Base-by-base conservation (phyloP, 2,329 filamentous ascomycete species). In the Geosmithia flava region DNA sequence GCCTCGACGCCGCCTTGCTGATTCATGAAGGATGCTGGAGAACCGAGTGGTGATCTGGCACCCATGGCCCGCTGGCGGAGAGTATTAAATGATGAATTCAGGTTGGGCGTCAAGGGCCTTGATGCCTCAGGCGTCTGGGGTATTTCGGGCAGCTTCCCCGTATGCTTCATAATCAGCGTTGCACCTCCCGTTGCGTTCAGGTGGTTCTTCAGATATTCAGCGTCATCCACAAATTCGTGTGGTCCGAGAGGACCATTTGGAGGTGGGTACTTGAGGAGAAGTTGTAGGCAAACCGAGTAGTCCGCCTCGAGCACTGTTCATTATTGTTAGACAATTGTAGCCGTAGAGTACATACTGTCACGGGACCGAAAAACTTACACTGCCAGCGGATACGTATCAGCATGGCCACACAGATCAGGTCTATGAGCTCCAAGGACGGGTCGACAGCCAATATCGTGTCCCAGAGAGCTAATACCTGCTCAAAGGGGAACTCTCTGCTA, bases 361-460 rank as follows among this genome's bases (percentile, higher is more conserved):
- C 1, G n/a, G n/a, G 23, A 29, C 3, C n/a, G 15, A 10, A 8
- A 15, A 30, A 66, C 83, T 70, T 68, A 93, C 87, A 69, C 55
- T 90, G 80, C 90, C 90, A 96, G 49, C 91, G 80, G 55, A 97
- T 88, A 46, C 93, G 80, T 44, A 98, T 71, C 20, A 98, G 71
- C 90, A 98, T 97, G 6, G 89, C 83, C 47, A 96, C 81, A 55
- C 90, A 96, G n/a, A 96, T 82, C 48, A 93, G 74, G 59, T 97
- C 88, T 55, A 97, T 80, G 30, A 97, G 69, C 46, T 89, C 80
- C 27, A 95, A 67, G 1, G 78, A 75, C 7, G 91, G 76, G 56
- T 95, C 90, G 57, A 94, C 80, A 2, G 90, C 86, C 61, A 98
- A 94, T 1, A 98, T 72, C 7, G 83, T 77, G 66, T 98, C 93